A percentile compares a stretch with the other conserved stretches of the same genome.
phyloP scores from a whole-genome alignment of 805 yeast genomes.

The Priceomyces haplophilus region DNA sequence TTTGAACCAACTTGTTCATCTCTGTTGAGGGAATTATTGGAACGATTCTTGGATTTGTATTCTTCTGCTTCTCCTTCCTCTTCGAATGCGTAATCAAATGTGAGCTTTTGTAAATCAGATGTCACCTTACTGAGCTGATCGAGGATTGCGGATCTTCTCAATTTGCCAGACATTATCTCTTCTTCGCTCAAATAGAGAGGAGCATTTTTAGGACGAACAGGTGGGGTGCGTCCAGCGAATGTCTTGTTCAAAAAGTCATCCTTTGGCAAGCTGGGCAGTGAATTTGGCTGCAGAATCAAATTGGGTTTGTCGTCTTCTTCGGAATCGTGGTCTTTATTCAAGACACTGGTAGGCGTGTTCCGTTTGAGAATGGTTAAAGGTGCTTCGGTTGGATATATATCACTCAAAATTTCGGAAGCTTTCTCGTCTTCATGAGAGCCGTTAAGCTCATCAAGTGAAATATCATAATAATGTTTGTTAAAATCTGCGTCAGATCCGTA shows the following conservation, averaged over 20 bases:
- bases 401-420: constrained; percentile 42
- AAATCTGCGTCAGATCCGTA: constrained; percentile 12
- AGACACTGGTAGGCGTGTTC: not conserved
- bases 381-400: constrained; percentile 31
- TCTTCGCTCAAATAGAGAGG: constrained; percentile 7
- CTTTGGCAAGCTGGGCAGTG: not conserved
- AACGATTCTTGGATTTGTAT: too few relatives aligned
- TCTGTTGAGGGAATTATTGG: too few relatives aligned
- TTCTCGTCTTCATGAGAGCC: constrained; percentile 27
- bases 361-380: constrained; percentile 32
- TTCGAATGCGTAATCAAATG: constrained; percentile 19
- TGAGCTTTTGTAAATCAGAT: constrained; percentile 31
- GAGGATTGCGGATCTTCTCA: constrained; percentile 36
- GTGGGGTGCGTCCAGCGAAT: constrained; percentile 9
- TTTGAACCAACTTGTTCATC: too few relatives aligned
- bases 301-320: not conserved
- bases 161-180: constrained; percentile 11
- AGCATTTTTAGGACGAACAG: constrained; percentile 4
- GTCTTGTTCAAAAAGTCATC: not conserved
- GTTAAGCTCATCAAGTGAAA: constrained; percentile 18
- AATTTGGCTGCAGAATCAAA: not conserved
- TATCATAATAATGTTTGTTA: constrained; percentile 17
- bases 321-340: too few relatives aligned
- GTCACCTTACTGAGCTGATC: constrained; percentile 40
- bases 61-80: not conserved